Evolutionary conservation across 148 eudicot species (phyloP), one percentile per base, ranked within the genome.

Genomic region (Chenopodium berlandieri): DNA sequence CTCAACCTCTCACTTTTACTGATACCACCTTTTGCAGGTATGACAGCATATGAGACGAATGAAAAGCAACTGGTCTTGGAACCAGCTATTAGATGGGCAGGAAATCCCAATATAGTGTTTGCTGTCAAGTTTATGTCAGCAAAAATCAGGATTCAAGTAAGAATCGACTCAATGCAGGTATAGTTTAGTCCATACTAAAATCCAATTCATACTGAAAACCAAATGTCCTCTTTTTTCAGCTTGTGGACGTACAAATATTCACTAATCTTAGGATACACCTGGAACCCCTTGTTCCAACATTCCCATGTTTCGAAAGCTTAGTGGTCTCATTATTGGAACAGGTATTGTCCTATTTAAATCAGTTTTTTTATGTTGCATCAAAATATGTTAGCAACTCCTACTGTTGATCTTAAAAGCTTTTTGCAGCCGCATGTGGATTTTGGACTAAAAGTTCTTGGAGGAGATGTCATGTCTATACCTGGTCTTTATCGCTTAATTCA

Each of bases 391-490:
- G 27, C 72, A 79, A 58, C 19, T 74, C 48, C 22, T 54, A 68
- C 11, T 76, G 65, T 71, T 64, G 63, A 77, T 84, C 60, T 74
- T 66, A 4, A 12, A 72, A 13, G 40, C 62, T 84, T 14, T 73
- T 8, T 84, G 87, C 92, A 95, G 98, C 98, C 97, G 13, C 81
- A 86, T 77, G 86, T 95, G 62, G 98, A 95, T 88, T 93, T 95
- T 79, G 98, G 98, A 79, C 58, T 95, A 80, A 89, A 89, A 71
- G 87, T 92, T 46, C 79, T 95, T 73, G 98, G 98, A 79, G 97
- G 93, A 34, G 98, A 95, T 75, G 22, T 95, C 80, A 95, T 95
- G 98, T 83, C 97, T 81, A 87, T 95, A 86, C 98, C 98, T 52
- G 97, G 97, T 48, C 88, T 95, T 71, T 95, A 95, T 84, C 93